Conservation (phyloP, 2,329 filamentous ascomycete species). For the Colletotrichum limetticola region DNA sequence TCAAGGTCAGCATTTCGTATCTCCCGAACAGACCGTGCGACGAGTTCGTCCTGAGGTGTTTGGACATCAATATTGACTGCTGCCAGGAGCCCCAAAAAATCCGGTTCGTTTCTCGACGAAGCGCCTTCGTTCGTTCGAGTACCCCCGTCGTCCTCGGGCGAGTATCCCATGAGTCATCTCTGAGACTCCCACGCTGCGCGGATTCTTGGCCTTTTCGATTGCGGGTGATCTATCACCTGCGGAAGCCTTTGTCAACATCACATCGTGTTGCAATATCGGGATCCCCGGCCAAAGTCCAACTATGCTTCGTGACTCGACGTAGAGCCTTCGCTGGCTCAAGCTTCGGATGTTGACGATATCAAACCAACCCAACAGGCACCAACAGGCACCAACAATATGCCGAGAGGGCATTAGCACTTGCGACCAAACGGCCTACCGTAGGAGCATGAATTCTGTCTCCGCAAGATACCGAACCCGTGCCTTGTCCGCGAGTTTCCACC, state of each 20-base stretch:
- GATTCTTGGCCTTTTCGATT: not conserved
- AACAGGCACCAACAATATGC: not conserved
- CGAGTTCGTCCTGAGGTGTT: not conserved
- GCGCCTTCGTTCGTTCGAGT: not conserved
- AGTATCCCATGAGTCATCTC: not conserved
- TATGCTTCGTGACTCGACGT: no score
- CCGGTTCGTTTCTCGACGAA: not conserved
- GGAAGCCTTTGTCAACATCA: not conserved
- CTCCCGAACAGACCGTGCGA: not conserved
- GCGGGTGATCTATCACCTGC: constrained; percentile 8
- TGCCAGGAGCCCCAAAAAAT: not conserved
- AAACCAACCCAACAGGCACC: not conserved
- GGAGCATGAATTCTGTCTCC: not conserved
- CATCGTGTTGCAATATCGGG: not conserved
- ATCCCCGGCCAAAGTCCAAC: not conserved
- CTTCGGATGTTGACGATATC: not conserved
- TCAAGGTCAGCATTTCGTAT: not conserved
- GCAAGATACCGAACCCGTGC: not conserved
- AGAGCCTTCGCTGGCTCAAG: not conserved
- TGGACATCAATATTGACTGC: not conserved
- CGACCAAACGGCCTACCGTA: not conserved
- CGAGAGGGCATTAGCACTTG: not conserved
- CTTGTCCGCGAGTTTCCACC: not conserved
- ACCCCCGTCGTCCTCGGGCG: not conserved
- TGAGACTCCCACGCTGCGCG: not conserved